Base-by-base conservation (phyloP, 768 basidiomycete species). In the Multifurca ochricompacta region DNA sequence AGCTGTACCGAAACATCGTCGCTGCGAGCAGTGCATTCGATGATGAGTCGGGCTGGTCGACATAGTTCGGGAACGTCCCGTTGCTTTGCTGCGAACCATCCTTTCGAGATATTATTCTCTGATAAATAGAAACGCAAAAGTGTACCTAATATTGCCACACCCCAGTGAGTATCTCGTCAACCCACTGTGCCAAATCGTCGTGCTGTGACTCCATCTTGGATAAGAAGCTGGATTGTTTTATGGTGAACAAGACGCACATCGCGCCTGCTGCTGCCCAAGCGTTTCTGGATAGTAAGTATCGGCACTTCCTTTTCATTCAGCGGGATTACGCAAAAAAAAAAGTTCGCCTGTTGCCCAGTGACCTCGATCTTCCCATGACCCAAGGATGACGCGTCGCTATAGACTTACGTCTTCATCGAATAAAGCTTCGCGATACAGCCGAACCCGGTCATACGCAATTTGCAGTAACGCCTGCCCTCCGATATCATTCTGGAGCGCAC, bases 211-310 rank as follows among this genome's bases (percentile, higher is more conserved):
- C 31, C 54, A 81, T 71, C 21, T 67, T 44, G 1, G 53, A 53
- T 6, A 71, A 70, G 49, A 71, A 68, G n/a, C 65, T 64, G 0
- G 79, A 76, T 45, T 74, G 71, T 41, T 71, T 70, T 42, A 84
- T 71, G 0, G 79, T 83, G 39, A 73, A 70, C 9, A 79, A 66
- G 4, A 87, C 81, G 6, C 85, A 74, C 25, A 80, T 66, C 74
- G 83, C 82, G 3, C 84, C 82, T 1, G 77, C 78, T 1, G 82
- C 82, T 0, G 83, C 85, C 87, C 87, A 87, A 0, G 71, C 83
- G 59, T 87, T 88, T 3, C 80, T 39, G 43, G 8, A 36, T 9
- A 51, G 9, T 10, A 44, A 27, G 18, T 34, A 14, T 58, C 5
- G 53, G 50, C 51, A 14, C 59, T 18, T 13, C 6, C 3, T 9